These are phyloP conservation scores for Blastobotrys peoriensis DNA, from an alignment of 805 yeast species.

Conservation along the genomic window DNA sequence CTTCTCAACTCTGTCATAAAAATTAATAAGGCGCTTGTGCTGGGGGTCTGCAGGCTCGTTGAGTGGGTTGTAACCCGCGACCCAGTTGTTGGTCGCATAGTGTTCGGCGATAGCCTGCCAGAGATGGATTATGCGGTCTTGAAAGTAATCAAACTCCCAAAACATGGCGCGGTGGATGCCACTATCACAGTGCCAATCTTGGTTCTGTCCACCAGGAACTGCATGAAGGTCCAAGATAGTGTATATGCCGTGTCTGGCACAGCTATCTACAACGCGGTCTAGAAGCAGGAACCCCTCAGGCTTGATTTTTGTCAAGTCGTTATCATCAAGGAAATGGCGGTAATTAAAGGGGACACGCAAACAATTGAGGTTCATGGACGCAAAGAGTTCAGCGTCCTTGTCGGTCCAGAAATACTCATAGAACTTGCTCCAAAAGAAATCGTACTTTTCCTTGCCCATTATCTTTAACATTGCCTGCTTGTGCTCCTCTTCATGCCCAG, in stretches of 20 bases:
- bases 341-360: constrained; percentile 48
- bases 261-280: constrained; percentile 39
- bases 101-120: constrained; percentile 42
- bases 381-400: constrained; percentile 42
- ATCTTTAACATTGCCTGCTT: constrained; percentile 35
- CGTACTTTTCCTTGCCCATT: constrained; percentile 44
- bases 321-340: constrained; percentile 44
- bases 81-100: constrained; percentile 42
- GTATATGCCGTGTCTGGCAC: constrained; percentile 43
- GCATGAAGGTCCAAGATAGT: constrained; percentile 46
- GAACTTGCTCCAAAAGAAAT: constrained; percentile 46
- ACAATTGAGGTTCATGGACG: constrained; percentile 39
- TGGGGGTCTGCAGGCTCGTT: constrained; percentile 47
- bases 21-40: constrained; percentile 37
- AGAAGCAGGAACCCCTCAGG: constrained; percentile 41
- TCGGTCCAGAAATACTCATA: constrained; percentile 52
- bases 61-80: constrained; percentile 51
- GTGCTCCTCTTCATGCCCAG: constrained; percentile 50
- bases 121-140: constrained; percentile 40
- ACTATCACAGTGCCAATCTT: constrained; percentile 49
- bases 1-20: constrained; percentile 36
- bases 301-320: constrained; percentile 39
- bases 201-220: constrained; percentile 50
- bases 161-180: constrained; percentile 42
- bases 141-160: constrained; percentile 46